Base-by-base conservation (phyloP, 2,329 filamentous ascomycete genomes). In the Fusarium sp. region DNA sequence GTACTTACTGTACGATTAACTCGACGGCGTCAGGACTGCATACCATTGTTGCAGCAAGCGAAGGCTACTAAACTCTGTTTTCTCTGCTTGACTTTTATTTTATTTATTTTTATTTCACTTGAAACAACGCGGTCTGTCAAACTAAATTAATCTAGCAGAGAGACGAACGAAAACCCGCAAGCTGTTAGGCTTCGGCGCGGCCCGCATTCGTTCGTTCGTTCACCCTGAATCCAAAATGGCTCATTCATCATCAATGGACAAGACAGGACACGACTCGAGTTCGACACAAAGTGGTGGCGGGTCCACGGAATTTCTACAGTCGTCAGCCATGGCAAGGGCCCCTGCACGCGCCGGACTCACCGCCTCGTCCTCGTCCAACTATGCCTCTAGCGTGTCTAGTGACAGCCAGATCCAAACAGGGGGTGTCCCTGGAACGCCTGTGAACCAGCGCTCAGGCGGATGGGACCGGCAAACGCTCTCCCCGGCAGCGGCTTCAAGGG, bases 391-490 rank as follows among this genome's bases (percentile, higher is more conserved):
- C 56, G 70, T 73, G 42, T 73, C 71, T 18, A 73, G 70, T 32
- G 69, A 61, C 59, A 61, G 65, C 56, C 67, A 60, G 20, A 52
- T 61, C 37, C 67, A 64, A 58, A 69, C 67, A 32, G 67, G 60
- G 66, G 72, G 67, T 13, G 38, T 68, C 32, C 73, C 73, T 54
- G 73, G 73, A 58, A 75, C 73, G 23, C 73, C 73, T 35, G 35
- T 61, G 35, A 73, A 61, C 64, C 49, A 68, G 60, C 68, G 61
- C 54, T 75, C 73, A 49, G 73, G 73, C 8, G 73, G 62, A 70
- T 75, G 73, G 73, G 64, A 75, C 44, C 73, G 49, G 68, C 73
- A 75, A 40, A 69, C 67, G 23, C 67, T 74, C 26, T 73, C 61
- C 60, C 60, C 73, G 46, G 73, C 73, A 13, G 71, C 67, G 15